Evolutionary conservation across 1,284 basidiomycete species (phyloP).

Genomic region (Termitomyces sp.): DNA sequence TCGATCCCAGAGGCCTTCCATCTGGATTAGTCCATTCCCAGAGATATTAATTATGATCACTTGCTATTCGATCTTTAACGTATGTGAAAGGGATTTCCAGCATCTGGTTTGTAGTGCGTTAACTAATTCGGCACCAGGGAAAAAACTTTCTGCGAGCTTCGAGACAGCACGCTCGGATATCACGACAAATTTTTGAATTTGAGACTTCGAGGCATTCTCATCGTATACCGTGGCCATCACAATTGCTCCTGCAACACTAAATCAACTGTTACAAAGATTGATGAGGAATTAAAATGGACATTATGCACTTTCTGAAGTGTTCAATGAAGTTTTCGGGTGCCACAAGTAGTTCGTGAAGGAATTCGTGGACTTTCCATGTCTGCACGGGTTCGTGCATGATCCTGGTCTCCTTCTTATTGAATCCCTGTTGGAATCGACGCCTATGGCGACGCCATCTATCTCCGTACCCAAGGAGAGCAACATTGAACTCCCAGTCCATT

Average conservation of each 20-base stretch:
- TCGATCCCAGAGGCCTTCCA: conserved; percentile 3
- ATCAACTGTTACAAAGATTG: not conserved
- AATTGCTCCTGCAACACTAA: not conserved
- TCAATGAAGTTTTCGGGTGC: conserved; percentile 23
- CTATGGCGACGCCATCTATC: conserved; percentile 36
- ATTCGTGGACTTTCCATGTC: conserved; percentile 25
- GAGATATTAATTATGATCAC: not conserved
- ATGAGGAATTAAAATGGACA: not conserved
- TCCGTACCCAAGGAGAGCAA: conserved; percentile 33
- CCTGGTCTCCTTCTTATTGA: conserved; percentile 20
- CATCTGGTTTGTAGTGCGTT: conserved; percentile 17
- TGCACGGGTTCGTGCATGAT: conserved; percentile 27
- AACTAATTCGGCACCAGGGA: conserved; percentile 17
- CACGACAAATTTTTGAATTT: conserved; percentile 15
- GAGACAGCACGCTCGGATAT: conserved; percentile 11
- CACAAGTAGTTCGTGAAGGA: conserved; percentile 30
- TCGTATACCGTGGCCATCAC: conserved; percentile 15
- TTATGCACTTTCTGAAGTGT: conserved; percentile 18
- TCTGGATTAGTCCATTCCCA: too few species aligned
- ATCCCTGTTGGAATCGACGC: conserved; percentile 32
- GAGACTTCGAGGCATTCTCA: conserved; percentile 2
- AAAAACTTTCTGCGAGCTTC: conserved; percentile 8
- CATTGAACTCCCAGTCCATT: conserved; percentile 35
- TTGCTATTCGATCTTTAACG: conserved; percentile 9
- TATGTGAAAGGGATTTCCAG: conserved; percentile 6